phyloP scores from a whole-genome alignment of 345 rosid genomes.

The Hibiscus trionum region DNA sequence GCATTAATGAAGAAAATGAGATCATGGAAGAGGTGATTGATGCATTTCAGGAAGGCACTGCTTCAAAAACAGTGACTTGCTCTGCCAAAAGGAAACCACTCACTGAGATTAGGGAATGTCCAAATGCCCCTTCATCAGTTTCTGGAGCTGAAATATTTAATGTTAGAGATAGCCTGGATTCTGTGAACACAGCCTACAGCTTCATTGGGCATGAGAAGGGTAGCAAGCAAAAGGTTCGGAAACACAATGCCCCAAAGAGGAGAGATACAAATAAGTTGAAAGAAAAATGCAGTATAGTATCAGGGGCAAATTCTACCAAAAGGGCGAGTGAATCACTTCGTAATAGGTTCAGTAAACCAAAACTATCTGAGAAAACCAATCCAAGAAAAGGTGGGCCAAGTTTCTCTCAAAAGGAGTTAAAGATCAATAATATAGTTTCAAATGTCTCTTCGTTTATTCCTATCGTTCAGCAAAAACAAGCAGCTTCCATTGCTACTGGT shows the following conservation, averaged over 20 bases:
- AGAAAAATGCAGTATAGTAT: slow-evolving; percentile 30
- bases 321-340: slow-evolving; percentile 34
- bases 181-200: slow-evolving; percentile 47
- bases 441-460: slow-evolving; percentile 74
- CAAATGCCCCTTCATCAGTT: slow-evolving; percentile 32
- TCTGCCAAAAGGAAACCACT: slow-evolving; percentile 51
- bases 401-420: slow-evolving; percentile 39
- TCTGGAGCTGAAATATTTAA: slow-evolving; percentile 34
- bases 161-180: slow-evolving; percentile 61
- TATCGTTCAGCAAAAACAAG: slow-evolving; percentile 73
- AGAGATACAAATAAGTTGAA: slow-evolving; percentile 35
- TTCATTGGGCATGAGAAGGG: slow-evolving; percentile 35
- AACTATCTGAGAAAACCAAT: slow-evolving; percentile 46
- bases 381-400: slow-evolving; percentile 31
- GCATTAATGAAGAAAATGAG: slow-evolving; percentile 82
- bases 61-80: slow-evolving; percentile 23
- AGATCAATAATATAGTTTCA: slow-evolving; percentile 66
- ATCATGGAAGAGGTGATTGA: slow-evolving; percentile 37
- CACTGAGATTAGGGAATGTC: slow-evolving; percentile 40
- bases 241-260: slow-evolving; percentile 36
- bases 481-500: slow-evolving; percentile 58
- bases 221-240: slow-evolving; percentile 35
- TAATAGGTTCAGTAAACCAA: slow-evolving; percentile 48
- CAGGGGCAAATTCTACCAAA: slow-evolving; percentile 26
- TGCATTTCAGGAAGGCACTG: slow-evolving; percentile 28